Evolutionary conservation across 768 basidiomycete genomes (phyloP), one percentile per base, ranked within the genome.

Genomic region (Panellus pusillus): DNA sequence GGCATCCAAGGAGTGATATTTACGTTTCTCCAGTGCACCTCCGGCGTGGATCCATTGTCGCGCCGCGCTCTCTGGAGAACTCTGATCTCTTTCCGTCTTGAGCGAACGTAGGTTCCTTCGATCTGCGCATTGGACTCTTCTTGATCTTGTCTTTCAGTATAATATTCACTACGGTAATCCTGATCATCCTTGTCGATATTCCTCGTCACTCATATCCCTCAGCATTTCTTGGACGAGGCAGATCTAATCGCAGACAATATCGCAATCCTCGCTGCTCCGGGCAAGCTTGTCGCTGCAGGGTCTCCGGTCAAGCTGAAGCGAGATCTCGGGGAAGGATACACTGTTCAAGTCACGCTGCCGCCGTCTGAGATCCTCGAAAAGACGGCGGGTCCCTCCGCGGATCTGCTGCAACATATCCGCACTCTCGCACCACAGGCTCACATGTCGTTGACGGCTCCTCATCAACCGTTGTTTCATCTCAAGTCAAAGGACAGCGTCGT

Each of bases 11-110:
- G 24, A 6, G 24, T 32, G 13, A 29, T 7, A 24, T 43, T 32
- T 49, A 12, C 39, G 14, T 20, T 28, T 6, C 39, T 31, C 4
- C 31, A 75, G 65, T 86, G 85, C 63, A 91, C 89, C 1, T 89
- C 87, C 19, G 90, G 90, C 2, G 86, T 93, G 11, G 90, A 93
- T 65, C 90, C 90, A 2, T 69, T 93, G 32, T 90, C 89, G 51
- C 74, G 90, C 45, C 77, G 90, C 29, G 82, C 90, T 1, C 69
- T 93, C 7, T 93, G 90, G 90, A 79, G 83, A 50, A 86, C 83
- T 0, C 69, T 93, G 50, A 88, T 80, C 4, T 77, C 82, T 3
- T 81, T 87, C 52, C 79, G 84, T 13, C 73, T 84, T 31, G 82
- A 85, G 39, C 74, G 86, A 44, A 83, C 84, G 0, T 35, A 14